Base-by-base conservation (phyloP, 768 basidiomycete species). In the Neoboletus subvelutipes region DNA sequence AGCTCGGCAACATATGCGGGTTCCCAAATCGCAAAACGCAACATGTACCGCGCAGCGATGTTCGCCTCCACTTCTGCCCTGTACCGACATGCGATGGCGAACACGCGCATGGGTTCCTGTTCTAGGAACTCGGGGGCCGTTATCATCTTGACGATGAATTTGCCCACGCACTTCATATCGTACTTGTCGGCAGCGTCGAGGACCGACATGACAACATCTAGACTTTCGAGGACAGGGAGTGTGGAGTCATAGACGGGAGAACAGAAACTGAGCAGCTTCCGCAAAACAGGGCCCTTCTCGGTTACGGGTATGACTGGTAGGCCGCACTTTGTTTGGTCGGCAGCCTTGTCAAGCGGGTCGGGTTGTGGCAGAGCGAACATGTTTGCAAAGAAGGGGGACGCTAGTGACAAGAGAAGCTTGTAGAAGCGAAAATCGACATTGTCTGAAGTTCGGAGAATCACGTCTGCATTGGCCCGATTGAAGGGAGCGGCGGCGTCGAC, bases 371-470 rank as follows among this genome's bases (percentile, higher is more conserved):
- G 67, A 9, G 77, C 74, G 60, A 86, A 80, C 73, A 84, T 80
- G 59, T 77, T 75, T 47, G 74, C 73, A 60, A 87, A 86, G 66
- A 87, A 79, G 5, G 80, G 75, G 11, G 86, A 87, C 1, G 83
- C 79, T 17, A 83, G 64, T 18, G 80, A 76, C 12, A 87, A 73
- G 53, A 86, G 71, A 40, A 78, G 60, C 60, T 81, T 82, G 75
- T 81, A 81, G 53, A 82, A 78, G 56, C 76, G 76, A 69, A 85
- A 85, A 56, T 76, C 71, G 60, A 77, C 73, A 22, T 70, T 60
- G 62, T 86, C 84, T 48, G 79, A 81, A 10, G 83, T 80, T 50
- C 80, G 78, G 41, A 87, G 69, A 52, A 83, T 77, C 51, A 85
- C 71, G 60, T 85, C 82, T 55, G 80, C 80, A 50, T 74, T 73